Evolutionary conservation across 108 stramenopile genomes (phyloP), one percentile per base, ranked within the genome.

Genomic region (Skeletonema tropicum): DNA sequence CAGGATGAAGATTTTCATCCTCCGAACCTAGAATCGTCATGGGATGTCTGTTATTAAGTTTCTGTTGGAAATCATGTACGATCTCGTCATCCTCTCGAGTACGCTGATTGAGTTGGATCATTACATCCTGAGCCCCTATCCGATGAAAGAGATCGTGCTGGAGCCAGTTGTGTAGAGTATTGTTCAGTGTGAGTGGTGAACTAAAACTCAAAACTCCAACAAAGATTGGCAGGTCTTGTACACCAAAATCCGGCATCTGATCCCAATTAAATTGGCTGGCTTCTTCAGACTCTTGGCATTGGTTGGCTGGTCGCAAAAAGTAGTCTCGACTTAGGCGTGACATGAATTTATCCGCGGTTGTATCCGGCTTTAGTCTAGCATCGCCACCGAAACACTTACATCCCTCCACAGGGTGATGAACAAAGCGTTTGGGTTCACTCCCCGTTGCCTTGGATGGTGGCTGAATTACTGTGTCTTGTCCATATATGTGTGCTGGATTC

Each of bases 161-260:
- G 9, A 19, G 33, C 64, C 64, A 65, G 25, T 65, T 65, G 6
- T 65, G 39, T 2, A 65, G 64, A 21, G 39, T 42, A 19, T 19
- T 39, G 25, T 38, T 19, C 10, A 65, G 64, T 65, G 64, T 45
- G 11, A 41, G 36, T 19, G 64, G 64, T n/a, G 64, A 39, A 0
- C 45, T 7, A 41, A 23, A 65, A 25, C 64, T 65, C 9, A 64
- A 15, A 14, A 64, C 63, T 35, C 63, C 63, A n/a, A 41, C 21
- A 38, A 64, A 64, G 32, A 64, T 32, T n/a, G 63, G 63, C 35
- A 64, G 15, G 33, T 64, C 35, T 12, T 64, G 35, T 5, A 64
- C 63, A n/a, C 35, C 63, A 15, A 64, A 64, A 64, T 64, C 63
- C 7, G 63, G 63, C 63, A 64, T 64, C 38, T 64, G 17, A 35